These are phyloP conservation scores for Lactarius trivialis DNA, from an alignment of 768 basidiomycete species.

Conservation along the genomic window DNA sequence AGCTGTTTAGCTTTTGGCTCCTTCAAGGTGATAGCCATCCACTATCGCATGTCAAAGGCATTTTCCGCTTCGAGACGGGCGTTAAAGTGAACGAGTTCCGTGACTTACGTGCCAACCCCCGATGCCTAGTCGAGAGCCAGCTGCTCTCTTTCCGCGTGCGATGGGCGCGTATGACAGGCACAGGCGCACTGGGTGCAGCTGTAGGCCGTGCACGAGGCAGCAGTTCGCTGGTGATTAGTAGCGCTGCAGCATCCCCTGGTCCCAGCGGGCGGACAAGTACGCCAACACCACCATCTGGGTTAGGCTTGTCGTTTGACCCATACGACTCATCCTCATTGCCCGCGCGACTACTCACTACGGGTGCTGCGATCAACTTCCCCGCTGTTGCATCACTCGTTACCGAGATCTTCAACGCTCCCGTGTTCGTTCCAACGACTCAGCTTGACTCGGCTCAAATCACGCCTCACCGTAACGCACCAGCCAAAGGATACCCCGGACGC, in stretches of 20 bases:
- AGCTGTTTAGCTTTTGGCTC: slow-evolving; percentile 86
- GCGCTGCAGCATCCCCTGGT: slow-evolving; percentile 18
- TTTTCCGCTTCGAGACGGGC: slow-evolving; percentile 83
- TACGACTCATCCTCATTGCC: slow-evolving; percentile 68
- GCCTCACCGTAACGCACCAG: slow-evolving; percentile 70
- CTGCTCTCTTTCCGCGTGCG: slow-evolving; percentile 75
- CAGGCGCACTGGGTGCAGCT: slow-evolving; percentile 55
- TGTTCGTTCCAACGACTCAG: slow-evolving; percentile 68
- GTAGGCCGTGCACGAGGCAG: slow-evolving; percentile 30
- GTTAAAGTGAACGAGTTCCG: slow-evolving; percentile 85
- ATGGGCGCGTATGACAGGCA: slow-evolving; percentile 67
- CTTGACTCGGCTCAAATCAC: slow-evolving; percentile 69
- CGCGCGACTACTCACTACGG: slow-evolving; percentile 58
- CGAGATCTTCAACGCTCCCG: slow-evolving; percentile 77
- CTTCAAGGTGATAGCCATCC: slow-evolving; percentile 74
- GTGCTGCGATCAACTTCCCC: slow-evolving; percentile 81
- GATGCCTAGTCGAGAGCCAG: slow-evolving; percentile 80
- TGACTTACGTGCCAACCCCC: slow-evolving; percentile 82
- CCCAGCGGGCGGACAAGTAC: slow-evolving; percentile 21
- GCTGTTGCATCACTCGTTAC: slow-evolving; percentile 72
- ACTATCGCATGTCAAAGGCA: slow-evolving; percentile 73
- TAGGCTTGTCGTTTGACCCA: slow-evolving; percentile 60
- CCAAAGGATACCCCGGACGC: slow-evolving; percentile 58
- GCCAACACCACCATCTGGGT: slow-evolving; percentile 14
- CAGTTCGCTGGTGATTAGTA: slow-evolving; percentile 26